Evolutionary conservation across 148 eudicot species (phyloP).

Genomic region (Vaccinium macrocarpon): DNA sequence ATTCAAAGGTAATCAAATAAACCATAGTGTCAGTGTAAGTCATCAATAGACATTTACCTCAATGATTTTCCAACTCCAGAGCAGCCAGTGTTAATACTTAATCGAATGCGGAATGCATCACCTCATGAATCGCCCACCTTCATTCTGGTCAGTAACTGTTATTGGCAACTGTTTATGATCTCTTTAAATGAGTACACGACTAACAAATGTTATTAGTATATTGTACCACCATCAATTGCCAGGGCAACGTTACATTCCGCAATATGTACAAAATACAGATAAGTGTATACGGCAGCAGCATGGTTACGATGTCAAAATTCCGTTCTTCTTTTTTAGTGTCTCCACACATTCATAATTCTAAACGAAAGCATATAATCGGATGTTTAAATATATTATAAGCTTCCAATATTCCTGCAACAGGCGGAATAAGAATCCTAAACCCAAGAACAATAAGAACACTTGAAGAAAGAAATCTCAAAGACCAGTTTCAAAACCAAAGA

Average conservation of each 20-base stretch:
- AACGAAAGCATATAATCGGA: too few relatives aligned
- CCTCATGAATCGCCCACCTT: not conserved
- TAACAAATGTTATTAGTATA: conserved; percentile 16
- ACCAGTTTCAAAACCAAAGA: too few relatives aligned
- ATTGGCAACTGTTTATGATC: conserved; percentile 5
- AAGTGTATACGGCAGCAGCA: conserved; percentile 24
- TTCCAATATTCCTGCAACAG: too few relatives aligned
- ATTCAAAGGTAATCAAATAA: not conserved
- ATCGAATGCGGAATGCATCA: conserved; percentile 1
- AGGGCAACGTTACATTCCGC: conserved; percentile 31
- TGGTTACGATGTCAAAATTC: conserved; percentile 20
- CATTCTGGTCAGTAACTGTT: not conserved
- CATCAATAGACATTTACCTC: not conserved
- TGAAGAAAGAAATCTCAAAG: too few relatives aligned
- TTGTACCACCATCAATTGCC: conserved; percentile 27
- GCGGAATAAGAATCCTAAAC: too few relatives aligned
- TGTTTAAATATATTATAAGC: too few relatives aligned
- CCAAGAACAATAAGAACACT: too few relatives aligned
- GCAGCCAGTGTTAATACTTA: not conserved
- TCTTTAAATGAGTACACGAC: conserved; percentile 13
- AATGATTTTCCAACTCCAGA: not conserved
- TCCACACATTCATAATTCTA: too few relatives aligned
- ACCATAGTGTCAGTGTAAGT: not conserved
- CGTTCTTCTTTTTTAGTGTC: too few relatives aligned
- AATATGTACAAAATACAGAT: conserved; percentile 23